Percentiles rank a stretch among this genome's conserved stretches.
phyloP scores from a whole-genome alignment of 441 rosid genomes.

The Syzygium syzygioides region DNA sequence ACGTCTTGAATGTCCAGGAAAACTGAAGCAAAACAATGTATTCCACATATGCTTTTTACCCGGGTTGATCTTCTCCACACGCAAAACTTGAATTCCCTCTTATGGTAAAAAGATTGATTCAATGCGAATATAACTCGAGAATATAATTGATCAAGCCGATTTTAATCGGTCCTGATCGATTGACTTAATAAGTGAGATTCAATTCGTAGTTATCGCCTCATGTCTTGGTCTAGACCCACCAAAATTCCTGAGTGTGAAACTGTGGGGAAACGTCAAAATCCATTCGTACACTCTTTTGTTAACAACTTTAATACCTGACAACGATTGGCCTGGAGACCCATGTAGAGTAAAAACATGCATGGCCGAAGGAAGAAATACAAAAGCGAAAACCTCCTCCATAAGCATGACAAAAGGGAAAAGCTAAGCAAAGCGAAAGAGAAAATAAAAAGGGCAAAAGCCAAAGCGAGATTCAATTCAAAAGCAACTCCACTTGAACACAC shows the following conservation, averaged over 20 bases:
- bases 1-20: background rate
- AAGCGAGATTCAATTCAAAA: constrained; percentile 1
- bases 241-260: background rate
- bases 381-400: background rate
- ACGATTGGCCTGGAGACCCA: background rate
- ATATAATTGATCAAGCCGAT: background rate
- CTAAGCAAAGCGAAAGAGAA: background rate
- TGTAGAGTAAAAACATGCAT: background rate
- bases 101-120: background rate
- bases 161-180: rapidly evolving
- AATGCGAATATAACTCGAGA: rapidly evolving
- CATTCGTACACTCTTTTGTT: background rate
- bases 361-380: background rate
- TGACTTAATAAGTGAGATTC: background rate
- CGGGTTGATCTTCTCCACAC: background rate
- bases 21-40: background rate
- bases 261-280: background rate
- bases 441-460: background rate
- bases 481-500: background rate
- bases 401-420: background rate
- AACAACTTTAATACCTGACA: background rate
- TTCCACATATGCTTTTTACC: background rate
- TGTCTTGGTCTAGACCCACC: background rate
- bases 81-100: background rate
- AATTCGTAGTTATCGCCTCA: background rate